Evolutionary conservation across 2,329 filamentous ascomycete species (phyloP).

Genomic region (Trichoderma simmonsii): DNA sequence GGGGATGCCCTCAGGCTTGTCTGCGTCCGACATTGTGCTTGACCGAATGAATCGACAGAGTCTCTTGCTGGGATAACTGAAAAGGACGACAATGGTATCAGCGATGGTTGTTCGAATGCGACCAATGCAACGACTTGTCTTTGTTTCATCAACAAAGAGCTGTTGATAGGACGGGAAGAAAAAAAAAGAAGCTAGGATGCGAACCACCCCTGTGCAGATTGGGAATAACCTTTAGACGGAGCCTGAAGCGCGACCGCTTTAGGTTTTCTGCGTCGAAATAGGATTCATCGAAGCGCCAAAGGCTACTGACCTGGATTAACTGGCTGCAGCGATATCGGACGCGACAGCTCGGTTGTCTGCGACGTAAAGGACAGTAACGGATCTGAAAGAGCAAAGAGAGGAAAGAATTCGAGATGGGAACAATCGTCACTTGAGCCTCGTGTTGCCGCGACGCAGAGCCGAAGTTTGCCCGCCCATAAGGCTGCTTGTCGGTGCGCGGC

Average conservation of each 20-base stretch:
- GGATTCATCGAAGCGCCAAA: neutral
- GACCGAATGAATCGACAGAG: constrained; percentile 20
- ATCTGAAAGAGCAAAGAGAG: neutral
- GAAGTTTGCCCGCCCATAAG: constrained; percentile 20
- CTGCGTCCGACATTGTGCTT: constrained; percentile 33
- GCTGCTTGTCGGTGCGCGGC: neutral
- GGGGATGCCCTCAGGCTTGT: constrained; percentile 32
- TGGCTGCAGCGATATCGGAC: constrained; percentile 20
- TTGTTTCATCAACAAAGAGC: neutral
- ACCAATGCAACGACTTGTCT: neutral
- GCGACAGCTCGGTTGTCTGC: constrained; percentile 16
- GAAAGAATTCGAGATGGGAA: constrained; percentile 2
- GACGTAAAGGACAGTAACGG: constrained; percentile 5
- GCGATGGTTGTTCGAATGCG: neutral
- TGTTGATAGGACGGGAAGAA: neutral
- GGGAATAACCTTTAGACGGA: constrained; percentile 4
- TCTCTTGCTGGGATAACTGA: constrained; percentile 16
- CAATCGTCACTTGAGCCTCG: constrained; percentile 17
- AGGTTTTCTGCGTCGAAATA: neutral
- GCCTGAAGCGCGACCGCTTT: constrained; percentile 8
- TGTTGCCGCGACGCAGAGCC: constrained; percentile 16
- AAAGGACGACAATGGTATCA: neutral
- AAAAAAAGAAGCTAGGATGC: constrained; percentile 2
- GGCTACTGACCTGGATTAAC: constrained; percentile 14
- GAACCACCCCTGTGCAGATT: constrained; percentile 10